Percentiles rank a stretch among this genome's conserved stretches.
phyloP scores from a whole-genome alignment of 305 asterid genomes.

The Vinca major region DNA sequence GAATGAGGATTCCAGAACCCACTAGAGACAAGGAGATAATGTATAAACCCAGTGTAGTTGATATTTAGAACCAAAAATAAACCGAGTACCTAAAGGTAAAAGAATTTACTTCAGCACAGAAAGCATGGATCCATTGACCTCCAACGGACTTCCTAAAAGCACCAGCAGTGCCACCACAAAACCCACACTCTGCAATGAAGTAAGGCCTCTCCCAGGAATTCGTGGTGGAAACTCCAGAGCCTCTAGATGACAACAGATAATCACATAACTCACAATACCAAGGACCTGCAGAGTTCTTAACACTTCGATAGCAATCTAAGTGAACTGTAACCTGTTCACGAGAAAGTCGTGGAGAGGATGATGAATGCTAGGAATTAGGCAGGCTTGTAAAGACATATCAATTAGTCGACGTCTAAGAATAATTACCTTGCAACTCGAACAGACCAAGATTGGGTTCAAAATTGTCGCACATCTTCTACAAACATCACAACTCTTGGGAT shows the following conservation, averaged over 20 bases:
- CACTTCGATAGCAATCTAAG: slow-evolving; percentile 89
- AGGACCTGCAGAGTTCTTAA: slow-evolving; percentile 67
- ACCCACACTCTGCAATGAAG: slow-evolving; percentile 76
- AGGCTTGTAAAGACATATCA: background rate
- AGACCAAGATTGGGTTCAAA: slow-evolving; percentile 68
- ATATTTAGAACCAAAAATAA: slow-evolving; percentile 11
- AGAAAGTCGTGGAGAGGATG: slow-evolving; percentile 1
- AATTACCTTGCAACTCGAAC: slow-evolving; percentile 90
- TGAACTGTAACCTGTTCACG: slow-evolving; percentile 75
- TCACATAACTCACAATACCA: slow-evolving; percentile 98
- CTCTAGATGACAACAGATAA: slow-evolving; percentile 48
- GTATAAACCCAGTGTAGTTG: slow-evolving; percentile 16
- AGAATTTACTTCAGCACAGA: slow-evolving; percentile 91
- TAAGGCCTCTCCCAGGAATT: slow-evolving; percentile 63
- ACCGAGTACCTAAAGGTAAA: slow-evolving; percentile 8
- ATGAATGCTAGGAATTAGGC: background rate
- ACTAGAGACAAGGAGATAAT: slow-evolving; percentile 31
- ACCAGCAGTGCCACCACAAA: slow-evolving; percentile 95
- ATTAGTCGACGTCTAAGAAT: background rate
- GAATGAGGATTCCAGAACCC: slow-evolving; percentile 80
- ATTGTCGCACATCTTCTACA: slow-evolving; percentile 80
- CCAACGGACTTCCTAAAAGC: slow-evolving; percentile 88
- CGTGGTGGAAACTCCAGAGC: slow-evolving; percentile 44
- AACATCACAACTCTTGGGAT: slow-evolving; percentile 71
- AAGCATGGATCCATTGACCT: slow-evolving; percentile 96